Conservation (phyloP, 352 stramenopile genomes). For the Albugo candida region DNA sequence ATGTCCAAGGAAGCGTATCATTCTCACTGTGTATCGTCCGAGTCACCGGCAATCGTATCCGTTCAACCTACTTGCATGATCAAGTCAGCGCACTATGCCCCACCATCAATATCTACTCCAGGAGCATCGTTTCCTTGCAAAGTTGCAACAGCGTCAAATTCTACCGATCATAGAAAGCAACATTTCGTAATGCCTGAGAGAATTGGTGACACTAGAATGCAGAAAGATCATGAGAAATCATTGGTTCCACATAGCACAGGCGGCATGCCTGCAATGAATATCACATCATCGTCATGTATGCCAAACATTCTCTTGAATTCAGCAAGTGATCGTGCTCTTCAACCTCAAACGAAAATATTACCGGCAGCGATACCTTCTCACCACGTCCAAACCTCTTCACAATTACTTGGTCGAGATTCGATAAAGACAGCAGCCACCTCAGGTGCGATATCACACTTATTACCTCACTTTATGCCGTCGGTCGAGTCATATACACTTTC, state of each 20-base stretch:
- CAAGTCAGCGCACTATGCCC: neutral
- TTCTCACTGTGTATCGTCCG: slow-evolving; percentile 13
- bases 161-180: neutral
- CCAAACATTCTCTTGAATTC: too few species aligned
- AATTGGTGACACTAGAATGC: too few species aligned
- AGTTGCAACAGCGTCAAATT: neutral
- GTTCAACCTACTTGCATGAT: slow-evolving; percentile 7
- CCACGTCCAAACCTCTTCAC: too few species aligned
- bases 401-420: neutral
- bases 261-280: too few species aligned
- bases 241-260: too few species aligned
- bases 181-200: too few species aligned
- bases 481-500: slow-evolving; percentile 1
- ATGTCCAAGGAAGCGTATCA: slow-evolving; percentile 36
- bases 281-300: too few species aligned
- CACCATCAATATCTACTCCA: slow-evolving; percentile 3
- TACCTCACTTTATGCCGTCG: neutral
- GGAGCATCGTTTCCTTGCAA: neutral
- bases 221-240: too few species aligned
- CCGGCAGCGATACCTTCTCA: too few species aligned
- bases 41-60: slow-evolving; percentile 4
- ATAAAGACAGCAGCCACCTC: neutral
- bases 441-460: neutral
- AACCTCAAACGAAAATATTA: too few species aligned
- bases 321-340: too few species aligned